These are phyloP conservation scores for Linnemannia hyalina DNA, from an alignment of 192 early-diverging fungal species.

Conservation along the genomic window DNA sequence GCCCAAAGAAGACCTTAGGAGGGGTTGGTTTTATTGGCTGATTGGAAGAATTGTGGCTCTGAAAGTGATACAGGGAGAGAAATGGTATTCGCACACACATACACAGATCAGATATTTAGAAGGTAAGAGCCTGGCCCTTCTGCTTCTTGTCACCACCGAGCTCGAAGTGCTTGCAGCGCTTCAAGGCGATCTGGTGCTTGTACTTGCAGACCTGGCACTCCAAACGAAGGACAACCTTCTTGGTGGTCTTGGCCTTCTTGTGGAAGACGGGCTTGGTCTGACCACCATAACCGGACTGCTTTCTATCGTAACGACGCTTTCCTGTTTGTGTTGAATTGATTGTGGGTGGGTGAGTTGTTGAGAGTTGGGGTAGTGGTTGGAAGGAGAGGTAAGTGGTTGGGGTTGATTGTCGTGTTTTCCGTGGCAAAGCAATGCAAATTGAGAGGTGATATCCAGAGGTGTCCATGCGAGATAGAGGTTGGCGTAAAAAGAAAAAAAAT, in stretches of 20 bases:
- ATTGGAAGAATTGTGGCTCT: neutral
- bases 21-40: neutral
- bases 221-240: conserved; percentile 99
- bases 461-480: neutral
- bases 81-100: neutral
- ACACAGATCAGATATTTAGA: conserved; percentile 27
- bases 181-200: conserved; percentile 97
- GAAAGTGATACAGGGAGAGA: neutral
- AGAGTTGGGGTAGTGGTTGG: too few species aligned
- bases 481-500: neutral
- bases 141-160: conserved; percentile 99
- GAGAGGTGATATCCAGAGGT: neutral
- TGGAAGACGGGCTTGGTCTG: conserved; percentile 99
- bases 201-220: conserved; percentile 99
- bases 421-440: neutral
- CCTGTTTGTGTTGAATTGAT: conserved; percentile 36
- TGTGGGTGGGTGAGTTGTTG: neutral
- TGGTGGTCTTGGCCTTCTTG: conserved; percentile 99
- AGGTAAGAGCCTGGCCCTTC: conserved; percentile 63
- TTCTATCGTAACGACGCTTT: conserved; percentile 96
- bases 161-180: conserved; percentile 99
- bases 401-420: neutral
- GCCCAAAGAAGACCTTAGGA: neutral
- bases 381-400: neutral
- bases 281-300: conserved; percentile 99